phyloP scores from a whole-genome alignment of 495 filamentous ascomycete genomes.

The Saxophila tyrrhenica region DNA sequence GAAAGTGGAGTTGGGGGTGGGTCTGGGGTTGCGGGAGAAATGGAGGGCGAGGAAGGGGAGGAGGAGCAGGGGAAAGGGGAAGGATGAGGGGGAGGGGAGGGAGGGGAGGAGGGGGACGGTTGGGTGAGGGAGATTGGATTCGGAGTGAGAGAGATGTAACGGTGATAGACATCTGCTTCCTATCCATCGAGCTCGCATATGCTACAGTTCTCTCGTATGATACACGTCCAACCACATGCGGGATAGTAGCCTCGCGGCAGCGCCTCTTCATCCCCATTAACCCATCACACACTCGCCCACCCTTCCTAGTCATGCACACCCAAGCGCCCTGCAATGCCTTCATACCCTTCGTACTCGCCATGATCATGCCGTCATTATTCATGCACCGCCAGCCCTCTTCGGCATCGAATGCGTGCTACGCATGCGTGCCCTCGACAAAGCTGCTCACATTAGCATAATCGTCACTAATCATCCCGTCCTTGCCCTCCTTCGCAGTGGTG shows the following conservation, averaged over 20 bases:
- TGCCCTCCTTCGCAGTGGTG: neutral
- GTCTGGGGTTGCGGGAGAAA: slow-evolving; percentile 11
- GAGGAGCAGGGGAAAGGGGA: slow-evolving; percentile 1
- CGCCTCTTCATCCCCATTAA: neutral
- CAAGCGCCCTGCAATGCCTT: neutral
- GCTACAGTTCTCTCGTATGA: neutral
- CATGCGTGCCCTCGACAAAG: slow-evolving; percentile 15
- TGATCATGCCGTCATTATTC: slow-evolving; percentile 8
- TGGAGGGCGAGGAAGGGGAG: slow-evolving; percentile 11
- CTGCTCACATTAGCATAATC: slow-evolving; percentile 18
- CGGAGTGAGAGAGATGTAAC: too few relatives aligned
- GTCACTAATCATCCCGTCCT: slow-evolving; percentile 1
- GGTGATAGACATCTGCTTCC: neutral
- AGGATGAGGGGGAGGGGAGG: neutral
- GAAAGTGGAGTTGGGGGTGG: neutral
- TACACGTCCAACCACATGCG: neutral
- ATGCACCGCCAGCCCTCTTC: slow-evolving; percentile 18
- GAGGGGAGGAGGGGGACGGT: slow-evolving; percentile 1
- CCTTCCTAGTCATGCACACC: neutral
- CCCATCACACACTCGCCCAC: neutral
- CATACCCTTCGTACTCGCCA: neutral
- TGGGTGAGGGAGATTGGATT: too few relatives aligned
- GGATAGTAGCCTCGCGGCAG: neutral
- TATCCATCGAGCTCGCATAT: neutral
- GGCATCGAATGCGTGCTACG: slow-evolving; percentile 17